Evolutionary conservation across 305 asterid species (phyloP).

Genomic region (Fraxinus baroniana): DNA sequence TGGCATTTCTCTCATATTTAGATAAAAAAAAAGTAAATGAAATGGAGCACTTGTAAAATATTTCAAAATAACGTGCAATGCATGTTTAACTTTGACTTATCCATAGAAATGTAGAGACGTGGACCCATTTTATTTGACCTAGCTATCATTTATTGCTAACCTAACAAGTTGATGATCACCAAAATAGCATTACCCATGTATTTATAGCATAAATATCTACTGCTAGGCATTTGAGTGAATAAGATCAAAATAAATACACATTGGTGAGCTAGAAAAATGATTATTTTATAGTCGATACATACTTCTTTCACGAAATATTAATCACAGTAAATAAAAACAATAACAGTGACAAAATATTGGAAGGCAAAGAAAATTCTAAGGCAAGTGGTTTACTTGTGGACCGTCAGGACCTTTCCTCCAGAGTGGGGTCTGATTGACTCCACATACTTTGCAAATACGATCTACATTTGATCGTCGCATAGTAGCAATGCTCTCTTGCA

Average conservation of each 20-base stretch:
- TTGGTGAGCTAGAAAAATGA: not conserved
- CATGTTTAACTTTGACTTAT: too few relatives aligned
- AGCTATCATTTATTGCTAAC: not conserved
- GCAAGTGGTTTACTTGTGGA: slow-evolving; percentile 13
- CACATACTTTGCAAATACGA: slow-evolving; percentile 23
- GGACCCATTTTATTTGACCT: not conserved
- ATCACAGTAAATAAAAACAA: not conserved
- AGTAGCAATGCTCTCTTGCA: not conserved
- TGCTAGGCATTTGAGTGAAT: not conserved
- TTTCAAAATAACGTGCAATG: too few relatives aligned
- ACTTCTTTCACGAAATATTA: not conserved
- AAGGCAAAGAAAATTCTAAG: not conserved
- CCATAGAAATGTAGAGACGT: not conserved
- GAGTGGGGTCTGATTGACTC: slow-evolving; percentile 28
- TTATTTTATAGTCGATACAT: not conserved
- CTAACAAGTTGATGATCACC: not conserved
- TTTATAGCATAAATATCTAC: not conserved
- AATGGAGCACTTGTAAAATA: too few relatives aligned
- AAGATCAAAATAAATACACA: not conserved
- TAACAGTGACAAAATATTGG: not conserved
- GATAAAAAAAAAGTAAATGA: too few relatives aligned
- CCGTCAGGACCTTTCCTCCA: slow-evolving; percentile 55
- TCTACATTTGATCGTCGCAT: not conserved
- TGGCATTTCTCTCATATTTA: too few relatives aligned
- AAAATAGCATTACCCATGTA: not conserved